phyloP scores from a whole-genome alignment of 108 stramenopile genomes.

The Phaeodactylum tricornutum region DNA sequence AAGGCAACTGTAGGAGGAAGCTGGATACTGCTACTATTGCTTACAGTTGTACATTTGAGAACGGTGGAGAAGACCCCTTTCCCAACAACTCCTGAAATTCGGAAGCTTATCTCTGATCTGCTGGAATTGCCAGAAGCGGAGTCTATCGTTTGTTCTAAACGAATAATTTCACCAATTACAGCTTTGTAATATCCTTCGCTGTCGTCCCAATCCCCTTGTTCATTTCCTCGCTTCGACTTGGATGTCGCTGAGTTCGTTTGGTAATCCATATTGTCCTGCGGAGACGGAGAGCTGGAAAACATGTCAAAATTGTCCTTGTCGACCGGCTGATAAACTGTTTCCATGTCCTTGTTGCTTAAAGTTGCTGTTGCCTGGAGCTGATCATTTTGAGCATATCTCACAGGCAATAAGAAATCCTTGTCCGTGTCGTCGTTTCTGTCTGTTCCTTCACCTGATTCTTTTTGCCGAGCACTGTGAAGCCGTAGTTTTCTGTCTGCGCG shows the following conservation, averaged over 20 bases:
- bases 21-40: constrained; percentile 18
- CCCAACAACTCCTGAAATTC: constrained; percentile 84
- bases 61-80: constrained; percentile 97
- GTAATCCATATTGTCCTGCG: too few species aligned
- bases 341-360: too few species aligned
- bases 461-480: too few species aligned
- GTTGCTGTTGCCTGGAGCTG: too few species aligned
- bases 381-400: too few species aligned
- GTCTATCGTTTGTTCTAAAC: not conserved
- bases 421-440: too few species aligned
- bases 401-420: too few species aligned
- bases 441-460: too few species aligned
- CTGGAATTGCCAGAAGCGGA: constrained; percentile 2
- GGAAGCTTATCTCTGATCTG: constrained; percentile 12
- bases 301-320: constrained; percentile 31
- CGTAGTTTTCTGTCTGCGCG: too few species aligned
- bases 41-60: constrained; percentile 55
- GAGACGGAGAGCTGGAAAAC: constrained; percentile 26
- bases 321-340: too few species aligned
- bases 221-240: constrained; percentile 6
- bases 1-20: constrained; percentile 74
- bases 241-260: not conserved
- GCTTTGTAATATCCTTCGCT: constrained; percentile 97
- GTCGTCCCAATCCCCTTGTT: constrained; percentile 86
- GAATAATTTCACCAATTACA: constrained; percentile 70